These are phyloP conservation scores for Pseudoperonospora humuli DNA, from an alignment of 352 stramenopile species.

Conservation along the genomic window DNA sequence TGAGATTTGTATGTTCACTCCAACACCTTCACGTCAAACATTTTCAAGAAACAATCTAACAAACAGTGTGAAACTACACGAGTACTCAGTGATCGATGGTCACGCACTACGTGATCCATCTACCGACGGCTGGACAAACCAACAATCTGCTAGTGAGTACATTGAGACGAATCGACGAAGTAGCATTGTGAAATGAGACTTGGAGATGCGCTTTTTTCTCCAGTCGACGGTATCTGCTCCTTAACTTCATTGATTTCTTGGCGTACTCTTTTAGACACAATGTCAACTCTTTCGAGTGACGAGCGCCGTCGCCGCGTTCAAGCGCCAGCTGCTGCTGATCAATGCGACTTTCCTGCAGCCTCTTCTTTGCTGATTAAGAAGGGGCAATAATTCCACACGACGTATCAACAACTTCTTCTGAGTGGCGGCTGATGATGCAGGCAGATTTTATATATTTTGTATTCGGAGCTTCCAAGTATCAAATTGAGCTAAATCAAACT, in stretches of 20 bases:
- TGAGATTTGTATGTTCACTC: too few relatives aligned
- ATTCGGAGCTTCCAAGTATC: too few relatives aligned
- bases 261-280: conserved; percentile 58
- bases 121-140: conserved; percentile 51
- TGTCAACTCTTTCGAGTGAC: conserved; percentile 57
- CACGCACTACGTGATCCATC: conserved; percentile 54
- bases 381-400: too few relatives aligned
- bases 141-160: conserved; percentile 6
- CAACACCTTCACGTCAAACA: too few relatives aligned
- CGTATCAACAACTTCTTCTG: too few relatives aligned
- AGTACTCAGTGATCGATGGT: too few relatives aligned
- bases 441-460: too few relatives aligned
- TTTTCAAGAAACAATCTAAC: too few relatives aligned
- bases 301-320: conserved; percentile 65
- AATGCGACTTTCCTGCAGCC: conserved; percentile 36
- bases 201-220: conserved; percentile 51
- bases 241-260: conserved; percentile 75
- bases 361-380: conserved; percentile 10
- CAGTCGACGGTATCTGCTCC: conserved; percentile 65
- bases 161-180: neutral
- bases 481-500: too few relatives aligned
- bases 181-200: neutral
- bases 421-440: too few relatives aligned
- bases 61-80: too few relatives aligned
- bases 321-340: conserved; percentile 65